Base-by-base conservation (phyloP, 805 yeast genomes). In the Hanseniaspora clermontiae region DNA sequence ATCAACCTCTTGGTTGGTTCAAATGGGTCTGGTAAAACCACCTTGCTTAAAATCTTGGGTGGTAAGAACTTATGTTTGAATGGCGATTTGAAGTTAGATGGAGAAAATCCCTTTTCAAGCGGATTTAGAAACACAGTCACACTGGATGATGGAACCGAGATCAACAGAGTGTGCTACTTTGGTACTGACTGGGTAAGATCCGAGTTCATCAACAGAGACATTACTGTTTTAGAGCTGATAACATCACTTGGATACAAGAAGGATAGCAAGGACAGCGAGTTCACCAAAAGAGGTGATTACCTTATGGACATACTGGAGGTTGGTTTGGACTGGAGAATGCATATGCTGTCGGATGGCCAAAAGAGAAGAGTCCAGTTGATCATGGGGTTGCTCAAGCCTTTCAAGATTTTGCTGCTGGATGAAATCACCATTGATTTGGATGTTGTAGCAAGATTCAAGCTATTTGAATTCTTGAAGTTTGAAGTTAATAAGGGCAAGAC, bases 161-260 rank as follows among this genome's bases (percentile, higher is more conserved):
- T 69, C 1, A 68, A 79, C 6, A 74, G 74, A 51, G 79, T 81
- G 31, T 86, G 96, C 0, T 91, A 91, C 66, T 71, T 93, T 45
- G 98, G 98, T 3, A 93, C 97, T 0, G 98, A 93, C 65, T 93
- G 98, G 98, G 96, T 96, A 6, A 79, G 85, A 56, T 93, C 89
- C 70, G 86, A 87, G 19, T 82, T 90, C 51, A 93, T 91, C 8
- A 82, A 90, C 63, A 75, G 96, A 60, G 98, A 93, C 68, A 87
- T 93, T 55, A 89, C 95, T 0, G 97, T 93, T 10, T 75, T 82
- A 19, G 79, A 84, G 37, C 73, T 93, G 58, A 77, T 93, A 49
- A 77, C 83, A 15, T 83, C 95, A 27, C 80, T 93, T 57, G 97
- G 97, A 0, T 85, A 87, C n/a, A 82, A 82, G 36, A 78, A 76